A percentile compares a stretch with the other conserved stretches of the same genome.
Evolutionary conservation across 2,329 filamentous ascomycete genomes (phyloP).

Genomic region (Penicillium decumbens): DNA sequence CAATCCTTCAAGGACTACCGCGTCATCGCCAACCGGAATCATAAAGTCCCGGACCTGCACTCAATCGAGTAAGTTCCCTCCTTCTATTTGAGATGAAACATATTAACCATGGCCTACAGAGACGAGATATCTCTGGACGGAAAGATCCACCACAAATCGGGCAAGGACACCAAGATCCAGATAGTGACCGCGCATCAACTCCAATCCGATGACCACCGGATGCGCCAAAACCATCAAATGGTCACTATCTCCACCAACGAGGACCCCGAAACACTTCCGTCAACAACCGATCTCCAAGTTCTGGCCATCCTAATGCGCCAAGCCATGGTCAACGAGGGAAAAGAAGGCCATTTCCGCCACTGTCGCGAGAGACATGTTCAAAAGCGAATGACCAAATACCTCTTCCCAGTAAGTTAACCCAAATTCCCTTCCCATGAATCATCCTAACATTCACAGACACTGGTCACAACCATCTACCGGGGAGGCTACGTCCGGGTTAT

Average conservation of each 20-base stretch:
- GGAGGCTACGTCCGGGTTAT: slow-evolving; percentile 10
- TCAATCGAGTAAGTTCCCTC: not conserved
- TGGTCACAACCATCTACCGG: slow-evolving; percentile 4
- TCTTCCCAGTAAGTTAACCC: slow-evolving; percentile 2
- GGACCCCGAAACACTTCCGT: not conserved
- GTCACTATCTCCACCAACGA: not conserved
- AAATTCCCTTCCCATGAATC: not conserved
- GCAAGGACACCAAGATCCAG: not conserved
- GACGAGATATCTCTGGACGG: not conserved
- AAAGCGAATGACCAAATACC: slow-evolving; percentile 1
- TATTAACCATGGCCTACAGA: not conserved
- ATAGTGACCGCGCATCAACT: not conserved
- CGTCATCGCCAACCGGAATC: not conserved
- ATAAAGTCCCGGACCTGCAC: not conserved
- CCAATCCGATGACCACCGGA: not conserved
- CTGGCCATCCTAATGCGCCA: not conserved
- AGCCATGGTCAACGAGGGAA: not conserved
- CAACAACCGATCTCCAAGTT: not conserved
- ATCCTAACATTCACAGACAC: slow-evolving; percentile 1
- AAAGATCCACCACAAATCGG: not conserved
- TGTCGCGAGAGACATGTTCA: not conserved
- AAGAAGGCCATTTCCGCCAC: not conserved
- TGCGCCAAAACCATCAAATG: not conserved
- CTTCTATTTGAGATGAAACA: not conserved
- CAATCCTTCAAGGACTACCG: not conserved